A percentile compares a stretch with the other conserved stretches of the same genome.
phyloP scores from a whole-genome alignment of 345 rosid species.

The Angophora floribunda region DNA sequence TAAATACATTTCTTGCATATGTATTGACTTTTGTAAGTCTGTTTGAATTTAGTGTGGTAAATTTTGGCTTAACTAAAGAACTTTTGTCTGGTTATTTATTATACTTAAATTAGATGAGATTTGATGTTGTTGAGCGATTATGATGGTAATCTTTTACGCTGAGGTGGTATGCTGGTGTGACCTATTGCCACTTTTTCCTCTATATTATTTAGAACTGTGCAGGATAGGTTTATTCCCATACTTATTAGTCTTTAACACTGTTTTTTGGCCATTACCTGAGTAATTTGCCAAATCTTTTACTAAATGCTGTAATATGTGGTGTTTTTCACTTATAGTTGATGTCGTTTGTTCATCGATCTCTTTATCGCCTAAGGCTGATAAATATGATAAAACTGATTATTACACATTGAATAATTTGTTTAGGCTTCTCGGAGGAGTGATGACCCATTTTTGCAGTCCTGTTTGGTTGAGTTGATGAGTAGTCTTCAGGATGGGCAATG shows the following conservation, averaged over 20 bases:
- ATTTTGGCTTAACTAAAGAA: no score
- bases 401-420: no score
- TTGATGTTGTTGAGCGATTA: background rate
- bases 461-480: background rate
- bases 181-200: background rate
- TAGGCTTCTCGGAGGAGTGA: no score
- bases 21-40: no score
- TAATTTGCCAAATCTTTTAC: background rate
- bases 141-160: background rate
- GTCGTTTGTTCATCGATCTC: background rate
- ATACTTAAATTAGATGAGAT: no score
- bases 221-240: background rate
- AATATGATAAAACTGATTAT: no score
- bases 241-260: background rate
- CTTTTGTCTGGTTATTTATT: no score
- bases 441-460: no score
- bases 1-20: no score
- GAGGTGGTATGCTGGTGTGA: background rate
- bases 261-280: background rate
- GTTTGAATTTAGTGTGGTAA: no score
- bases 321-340: background rate
- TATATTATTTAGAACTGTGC: background rate
- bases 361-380: no score
- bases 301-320: background rate
- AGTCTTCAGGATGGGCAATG: background rate